phyloP scores from a whole-genome alignment of 768 basidiomycete species.

The Cystobasidium ongulense region DNA sequence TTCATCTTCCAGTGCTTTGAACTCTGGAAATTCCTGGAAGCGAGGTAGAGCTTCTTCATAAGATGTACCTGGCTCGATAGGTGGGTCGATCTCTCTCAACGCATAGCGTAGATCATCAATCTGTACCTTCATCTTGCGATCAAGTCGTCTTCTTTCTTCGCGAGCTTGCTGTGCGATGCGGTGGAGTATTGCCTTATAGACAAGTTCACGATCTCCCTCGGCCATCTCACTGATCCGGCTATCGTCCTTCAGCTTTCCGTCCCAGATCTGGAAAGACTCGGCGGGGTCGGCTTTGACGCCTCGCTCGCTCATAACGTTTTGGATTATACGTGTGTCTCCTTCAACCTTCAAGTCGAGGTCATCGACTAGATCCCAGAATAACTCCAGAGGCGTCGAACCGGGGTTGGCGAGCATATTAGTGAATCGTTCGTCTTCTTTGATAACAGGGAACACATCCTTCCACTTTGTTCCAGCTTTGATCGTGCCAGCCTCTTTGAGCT shows the following conservation, averaged over 20 bases:
- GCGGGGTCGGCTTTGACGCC: constrained; percentile 53
- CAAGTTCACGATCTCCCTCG: constrained; percentile 38
- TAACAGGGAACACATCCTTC: constrained; percentile 74
- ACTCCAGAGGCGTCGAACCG: constrained; percentile 87
- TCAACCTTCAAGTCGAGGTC: constrained; percentile 76
- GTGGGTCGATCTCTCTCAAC: constrained; percentile 74
- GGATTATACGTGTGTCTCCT: constrained; percentile 62
- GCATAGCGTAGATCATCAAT: constrained; percentile 96
- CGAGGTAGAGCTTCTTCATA: constrained; percentile 75
- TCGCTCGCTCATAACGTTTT: constrained; percentile 41
- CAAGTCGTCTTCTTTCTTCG: constrained; percentile 68
- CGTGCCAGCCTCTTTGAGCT: constrained; percentile 58
- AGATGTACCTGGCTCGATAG: constrained; percentile 62
- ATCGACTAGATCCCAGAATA: constrained; percentile 93
- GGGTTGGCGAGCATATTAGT: constrained; percentile 78
- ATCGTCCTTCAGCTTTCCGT: constrained; percentile 55
- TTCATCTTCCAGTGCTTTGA: constrained; percentile 74
- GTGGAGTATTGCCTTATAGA: constrained; percentile 58
- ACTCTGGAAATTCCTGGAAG: constrained; percentile 77
- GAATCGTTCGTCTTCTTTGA: constrained; percentile 74
- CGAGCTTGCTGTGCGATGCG: constrained; percentile 66
- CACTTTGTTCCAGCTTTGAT: constrained; percentile 79
- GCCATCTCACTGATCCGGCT: constrained; percentile 52
- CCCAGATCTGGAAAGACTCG: constrained; percentile 61
- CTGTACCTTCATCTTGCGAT: constrained; percentile 72